A percentile compares a stretch with the other conserved stretches of the same genome.
These are phyloP conservation scores for Diaporthe sp. DNA, from an alignment of 2,329 filamentous ascomycete species.

Conservation along the genomic window DNA sequence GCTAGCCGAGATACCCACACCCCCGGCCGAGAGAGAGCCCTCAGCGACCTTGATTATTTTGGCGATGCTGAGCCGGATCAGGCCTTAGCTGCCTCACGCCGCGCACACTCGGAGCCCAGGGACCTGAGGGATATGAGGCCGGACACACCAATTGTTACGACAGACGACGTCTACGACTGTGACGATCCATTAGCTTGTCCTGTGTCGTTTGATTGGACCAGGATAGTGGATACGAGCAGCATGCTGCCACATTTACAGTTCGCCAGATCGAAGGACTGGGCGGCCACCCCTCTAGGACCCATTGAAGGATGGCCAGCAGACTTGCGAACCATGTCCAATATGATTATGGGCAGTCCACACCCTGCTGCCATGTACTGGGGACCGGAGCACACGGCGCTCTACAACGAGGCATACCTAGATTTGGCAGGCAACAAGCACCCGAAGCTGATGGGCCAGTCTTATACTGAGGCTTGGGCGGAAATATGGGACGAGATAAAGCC, in stretches of 20 bases:
- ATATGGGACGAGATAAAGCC: conserved; percentile 79
- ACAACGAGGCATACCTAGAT: conserved; percentile 77
- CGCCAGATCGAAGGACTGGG: conserved; percentile 79
- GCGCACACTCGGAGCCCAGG: conserved; percentile 41
- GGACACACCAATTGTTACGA: conserved; percentile 36
- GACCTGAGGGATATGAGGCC: conserved; percentile 37
- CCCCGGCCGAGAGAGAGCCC: conserved; percentile 39
- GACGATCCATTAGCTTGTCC: conserved; percentile 35
- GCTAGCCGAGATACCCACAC: conserved; percentile 46
- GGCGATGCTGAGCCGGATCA: conserved; percentile 43
- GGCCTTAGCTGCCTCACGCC: not conserved
- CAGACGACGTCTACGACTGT: not conserved
- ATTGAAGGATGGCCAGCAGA: conserved; percentile 80
- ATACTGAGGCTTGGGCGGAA: conserved; percentile 76
- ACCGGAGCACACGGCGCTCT: conserved; percentile 69
- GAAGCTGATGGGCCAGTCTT: conserved; percentile 77
- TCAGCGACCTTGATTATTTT: conserved; percentile 55
- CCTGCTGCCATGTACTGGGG: conserved; percentile 84
- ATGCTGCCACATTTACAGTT: conserved; percentile 79
- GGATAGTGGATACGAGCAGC: conserved; percentile 56
- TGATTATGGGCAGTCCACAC: conserved; percentile 83
- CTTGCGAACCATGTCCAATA: conserved; percentile 80
- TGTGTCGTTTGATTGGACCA: conserved; percentile 85
- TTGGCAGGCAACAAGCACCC: conserved; percentile 78
- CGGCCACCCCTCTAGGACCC: conserved; percentile 76